These are phyloP conservation scores for Perilla frutescens DNA, from an alignment of 257 asterid genomes.

Conservation along the genomic window DNA sequence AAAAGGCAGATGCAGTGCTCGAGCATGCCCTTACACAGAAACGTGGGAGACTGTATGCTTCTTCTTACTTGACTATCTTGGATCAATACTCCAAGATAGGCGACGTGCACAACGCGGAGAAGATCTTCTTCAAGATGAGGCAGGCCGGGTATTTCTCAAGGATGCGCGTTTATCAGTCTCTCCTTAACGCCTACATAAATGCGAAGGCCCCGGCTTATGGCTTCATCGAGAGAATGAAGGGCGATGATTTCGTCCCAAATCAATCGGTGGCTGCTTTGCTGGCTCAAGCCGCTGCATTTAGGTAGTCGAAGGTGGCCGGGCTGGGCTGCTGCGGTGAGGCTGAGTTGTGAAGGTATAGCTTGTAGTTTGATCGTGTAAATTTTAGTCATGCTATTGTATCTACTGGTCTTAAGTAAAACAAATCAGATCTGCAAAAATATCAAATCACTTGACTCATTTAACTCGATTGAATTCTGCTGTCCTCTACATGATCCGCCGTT, in stretches of 20 bases:
- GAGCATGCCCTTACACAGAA: conserved; percentile 49
- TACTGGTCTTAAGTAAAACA: too few relatives aligned
- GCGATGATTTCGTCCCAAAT: conserved; percentile 61
- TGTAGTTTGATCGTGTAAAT: too few relatives aligned
- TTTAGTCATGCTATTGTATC: too few relatives aligned
- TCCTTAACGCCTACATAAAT: conserved; percentile 66
- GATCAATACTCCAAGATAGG: conserved; percentile 69
- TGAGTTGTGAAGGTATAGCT: too few relatives aligned
- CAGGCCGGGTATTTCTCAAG: conserved; percentile 51
- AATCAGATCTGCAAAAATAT: too few relatives aligned
- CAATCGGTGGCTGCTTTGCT: conserved; percentile 43
- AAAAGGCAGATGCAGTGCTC: conserved; percentile 65
- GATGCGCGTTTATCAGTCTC: conserved; percentile 46
- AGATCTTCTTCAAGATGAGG: conserved; percentile 60
- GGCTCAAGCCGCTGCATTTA: conserved; percentile 54
- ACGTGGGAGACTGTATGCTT: conserved; percentile 45
- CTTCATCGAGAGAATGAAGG: conserved; percentile 66
- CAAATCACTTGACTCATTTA: too few relatives aligned
- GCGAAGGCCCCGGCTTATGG: conserved; percentile 76
- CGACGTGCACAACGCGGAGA: conserved; percentile 76
- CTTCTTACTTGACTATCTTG: conserved; percentile 57
- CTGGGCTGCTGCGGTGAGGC: conserved; percentile 18
- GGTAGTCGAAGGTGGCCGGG: conserved; percentile 50
- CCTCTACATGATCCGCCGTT: background rate
- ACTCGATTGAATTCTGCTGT: background rate